Evolutionary conservation across 2,329 filamentous ascomycete genomes (phyloP), one percentile per base, ranked within the genome.

Genomic region (Alternaria consortialis): DNA sequence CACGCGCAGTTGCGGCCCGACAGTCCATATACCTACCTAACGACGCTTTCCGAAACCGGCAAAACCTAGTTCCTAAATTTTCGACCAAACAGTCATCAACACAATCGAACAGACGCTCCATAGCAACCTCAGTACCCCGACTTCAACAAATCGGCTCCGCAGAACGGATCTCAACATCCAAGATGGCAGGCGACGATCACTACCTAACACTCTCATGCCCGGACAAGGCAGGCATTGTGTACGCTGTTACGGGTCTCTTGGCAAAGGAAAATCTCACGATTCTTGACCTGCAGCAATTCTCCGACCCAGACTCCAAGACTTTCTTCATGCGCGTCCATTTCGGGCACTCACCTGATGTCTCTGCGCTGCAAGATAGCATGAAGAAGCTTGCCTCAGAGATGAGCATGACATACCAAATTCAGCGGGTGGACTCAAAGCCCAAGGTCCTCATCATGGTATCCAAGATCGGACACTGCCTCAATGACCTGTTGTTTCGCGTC

Each of bases 261-360:
- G 90, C 91, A 47, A 80, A 85, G 63, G 86, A 91, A 78, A 86
- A 88, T 71, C 85, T 94, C 80, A 95, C 93, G 80, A 92, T 95
- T 76, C 83, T 94, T 66, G 91, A 95, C 80, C 86, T 93, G 66
- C 91, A 93, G 80, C 92, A 95, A 81, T 95, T 92, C 83, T 91
- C 88, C 42, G 92, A 94, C 80, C 87, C 88, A 27, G 86, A 84
- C 25, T 91, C 89, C 20, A 82, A 91, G 75, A 90, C 86, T 59
- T 95, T 95, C 84, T 95, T 95, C 82, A 94, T 95, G 92, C 87
- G 92, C 76, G 91, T 94, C 70, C 91, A 94, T 79, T 94, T 94
- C 37, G 90, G 88, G 9, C 86, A 90, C 62, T 84, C 83, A 4
- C 67, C 77, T 6, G 77, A 83, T 37, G 80, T 83, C 7, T 77